Base-by-base conservation (phyloP, 495 filamentous ascomycete species). In the Pyrenopolyporus hunteri region DNA sequence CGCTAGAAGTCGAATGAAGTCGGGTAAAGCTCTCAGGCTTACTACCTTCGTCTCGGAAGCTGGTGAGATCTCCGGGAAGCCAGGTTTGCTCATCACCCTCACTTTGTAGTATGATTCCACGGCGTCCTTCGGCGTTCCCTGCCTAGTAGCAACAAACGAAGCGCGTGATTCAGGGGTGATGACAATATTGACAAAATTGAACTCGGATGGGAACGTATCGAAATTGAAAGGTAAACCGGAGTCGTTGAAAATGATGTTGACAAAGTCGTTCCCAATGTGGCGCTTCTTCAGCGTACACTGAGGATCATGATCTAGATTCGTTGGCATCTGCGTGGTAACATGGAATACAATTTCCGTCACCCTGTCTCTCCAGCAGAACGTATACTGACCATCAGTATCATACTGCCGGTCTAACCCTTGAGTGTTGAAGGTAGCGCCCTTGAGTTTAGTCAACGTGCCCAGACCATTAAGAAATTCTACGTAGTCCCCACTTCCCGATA, bases 161-260 rank as follows among this genome's bases (percentile, higher is more conserved):
- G 80, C 80, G 20, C 85, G 80, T 22, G 88, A 90, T 32, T 91
- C 90, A 0, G 95, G 95, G 1, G 89, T 90, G 69, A 99, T 92
- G 62, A 97, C 87, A 61, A 99, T 98, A 74, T 96, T 91, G 74
- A 98, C 91, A 60, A 87, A 94, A 71, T 97, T 97, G 79, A 98
- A 96, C 60, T 91, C 88, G 0, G 90, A 93, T 0, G 91, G 91
- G 57, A 99, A 93, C 3, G 91, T 97, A 72, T 96, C 86, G 66
- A 97, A 95, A 50, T 84, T 80, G 79, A 96, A 98, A 0, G 90
- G 87, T 20, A 84, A 68, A 19, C 96, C 93, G 11, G 93, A 97
- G 56, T 94, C 89, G 70, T 99, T 99, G 78, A 92, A 99, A 44
- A 99, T 86, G 64, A 99, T 96, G 66, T 95, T 98, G 62, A 99